Conservation (phyloP, 495 filamentous ascomycete species). For the Penicillium malachiteum region DNA sequence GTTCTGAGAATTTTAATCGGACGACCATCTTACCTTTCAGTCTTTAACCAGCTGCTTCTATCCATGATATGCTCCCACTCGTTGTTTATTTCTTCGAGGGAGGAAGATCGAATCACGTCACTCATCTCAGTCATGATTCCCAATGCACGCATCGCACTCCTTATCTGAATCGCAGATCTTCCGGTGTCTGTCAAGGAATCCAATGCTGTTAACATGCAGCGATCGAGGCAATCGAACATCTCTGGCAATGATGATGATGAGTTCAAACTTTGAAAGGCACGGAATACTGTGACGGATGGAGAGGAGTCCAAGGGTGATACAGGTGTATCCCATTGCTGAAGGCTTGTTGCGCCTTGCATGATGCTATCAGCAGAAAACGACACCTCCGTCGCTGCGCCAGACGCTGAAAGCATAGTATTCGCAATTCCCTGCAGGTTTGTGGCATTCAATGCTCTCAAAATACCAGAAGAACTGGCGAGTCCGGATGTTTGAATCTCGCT, state of each 20-base stretch:
- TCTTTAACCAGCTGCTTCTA: conserved; percentile 75
- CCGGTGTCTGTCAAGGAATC: conserved; percentile 52
- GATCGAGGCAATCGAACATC: conserved; percentile 55
- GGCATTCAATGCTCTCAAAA: conserved; percentile 45
- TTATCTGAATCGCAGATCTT: conserved; percentile 59
- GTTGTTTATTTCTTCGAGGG: conserved; percentile 58
- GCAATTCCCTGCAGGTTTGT: conserved; percentile 50
- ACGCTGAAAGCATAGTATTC: conserved; percentile 41
- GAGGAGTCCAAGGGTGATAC: conserved; percentile 61
- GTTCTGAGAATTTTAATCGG: background rate
- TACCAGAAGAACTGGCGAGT: conserved; percentile 42
- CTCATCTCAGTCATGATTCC: conserved; percentile 80
- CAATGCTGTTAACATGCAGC: conserved; percentile 64
- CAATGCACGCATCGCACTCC: conserved; percentile 65
- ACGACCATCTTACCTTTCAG: conserved; percentile 54
- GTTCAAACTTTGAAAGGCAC: conserved; percentile 75
- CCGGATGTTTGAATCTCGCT: conserved; percentile 66
- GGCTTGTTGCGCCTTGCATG: conserved; percentile 76
- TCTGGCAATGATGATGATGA: conserved; percentile 56
- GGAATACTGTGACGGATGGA: conserved; percentile 69
- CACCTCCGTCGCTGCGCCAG: conserved; percentile 26
- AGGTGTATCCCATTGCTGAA: conserved; percentile 92
- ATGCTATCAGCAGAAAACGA: conserved; percentile 61
- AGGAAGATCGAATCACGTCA: conserved; percentile 64
- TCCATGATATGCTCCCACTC: conserved; percentile 60